Conservation (phyloP, 495 filamentous ascomycete species). For the Penicillium lagena region DNA sequence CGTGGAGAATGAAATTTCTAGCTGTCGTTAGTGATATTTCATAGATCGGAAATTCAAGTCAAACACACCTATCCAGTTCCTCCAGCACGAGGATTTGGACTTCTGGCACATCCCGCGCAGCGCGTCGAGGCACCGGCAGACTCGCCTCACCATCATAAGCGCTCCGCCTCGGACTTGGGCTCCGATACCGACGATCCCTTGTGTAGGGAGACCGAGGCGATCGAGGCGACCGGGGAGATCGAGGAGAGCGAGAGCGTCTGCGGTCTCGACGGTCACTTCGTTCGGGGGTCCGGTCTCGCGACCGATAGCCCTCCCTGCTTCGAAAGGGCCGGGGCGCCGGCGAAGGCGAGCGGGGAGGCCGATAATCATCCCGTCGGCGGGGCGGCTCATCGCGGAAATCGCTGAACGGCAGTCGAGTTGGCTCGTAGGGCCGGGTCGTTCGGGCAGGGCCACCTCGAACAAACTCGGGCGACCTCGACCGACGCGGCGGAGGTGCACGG, state of each 20-base stretch:
- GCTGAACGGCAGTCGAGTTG: slow-evolving; percentile 32
- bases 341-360: slow-evolving; percentile 57
- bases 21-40: slow-evolving; percentile 4
- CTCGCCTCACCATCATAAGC: slow-evolving; percentile 52
- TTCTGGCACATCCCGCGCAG: slow-evolving; percentile 75
- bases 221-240: slow-evolving; percentile 45
- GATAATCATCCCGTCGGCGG: slow-evolving; percentile 57
- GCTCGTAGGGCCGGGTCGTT: slow-evolving; percentile 33
- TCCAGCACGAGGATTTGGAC: slow-evolving; percentile 82
- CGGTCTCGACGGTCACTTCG: slow-evolving; percentile 54
- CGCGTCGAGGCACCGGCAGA: slow-evolving; percentile 66
- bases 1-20: slow-evolving; percentile 74
- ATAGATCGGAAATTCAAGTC: neutral
- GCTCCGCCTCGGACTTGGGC: slow-evolving; percentile 56
- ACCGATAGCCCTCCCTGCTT: slow-evolving; percentile 64
- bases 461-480: slow-evolving; percentile 70
- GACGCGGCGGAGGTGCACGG: slow-evolving; percentile 36
- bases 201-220: slow-evolving; percentile 51
- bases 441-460: slow-evolving; percentile 40
- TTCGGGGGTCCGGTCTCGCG: slow-evolving; percentile 49
- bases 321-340: slow-evolving; percentile 43
- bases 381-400: slow-evolving; percentile 45
- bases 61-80: slow-evolving; percentile 61
- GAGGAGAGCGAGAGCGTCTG: slow-evolving; percentile 61
- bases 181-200: slow-evolving; percentile 58